A percentile compares a stretch with the other conserved stretches of the same genome.
phyloP scores from a whole-genome alignment of 129 eudicot species.

The Tagetes erecta region DNA sequence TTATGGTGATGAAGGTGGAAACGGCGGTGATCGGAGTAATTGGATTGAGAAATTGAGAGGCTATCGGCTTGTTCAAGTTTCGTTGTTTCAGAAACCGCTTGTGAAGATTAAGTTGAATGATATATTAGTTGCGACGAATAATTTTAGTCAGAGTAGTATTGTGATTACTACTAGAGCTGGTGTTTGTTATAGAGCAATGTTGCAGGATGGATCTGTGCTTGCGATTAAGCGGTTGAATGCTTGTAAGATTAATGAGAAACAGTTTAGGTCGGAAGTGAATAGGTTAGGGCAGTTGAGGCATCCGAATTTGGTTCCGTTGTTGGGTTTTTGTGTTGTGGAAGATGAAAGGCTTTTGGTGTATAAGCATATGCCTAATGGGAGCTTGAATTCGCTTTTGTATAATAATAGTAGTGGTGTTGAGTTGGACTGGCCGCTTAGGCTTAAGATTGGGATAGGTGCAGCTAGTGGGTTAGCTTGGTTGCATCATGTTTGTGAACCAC shows the following conservation, averaged over 20 bases:
- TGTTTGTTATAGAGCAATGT: constrained; percentile 54
- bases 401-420: constrained; percentile 17
- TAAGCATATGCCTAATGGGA: constrained; percentile 61
- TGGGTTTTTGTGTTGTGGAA: constrained; percentile 61
- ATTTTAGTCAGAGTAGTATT: constrained; percentile 40
- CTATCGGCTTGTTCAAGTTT: constrained; percentile 61
- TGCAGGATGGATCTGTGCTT: constrained; percentile 63
- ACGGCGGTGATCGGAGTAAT: constrained; percentile 37
- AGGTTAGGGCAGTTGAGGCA: constrained; percentile 73
- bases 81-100: constrained; percentile 64
- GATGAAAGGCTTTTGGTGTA: constrained; percentile 62
- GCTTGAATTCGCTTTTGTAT: constrained; percentile 41
- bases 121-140: constrained; percentile 54
- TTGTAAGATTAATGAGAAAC: constrained; percentile 67
- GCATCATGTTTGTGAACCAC: constrained; percentile 70
- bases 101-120: constrained; percentile 63
- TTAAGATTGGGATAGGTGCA: constrained; percentile 59
- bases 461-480: constrained; percentile 70
- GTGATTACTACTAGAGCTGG: constrained; percentile 61
- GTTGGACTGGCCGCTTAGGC: constrained; percentile 55
- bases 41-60: constrained; percentile 59
- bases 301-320: constrained; percentile 68
- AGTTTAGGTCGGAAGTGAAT: constrained; percentile 64
- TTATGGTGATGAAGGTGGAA: constrained; percentile 31
- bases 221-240: constrained; percentile 62